A percentile compares a stretch with the other conserved stretches of the same genome.
These are phyloP conservation scores for Exophiala lecanii-corni DNA, from an alignment of 2,329 filamentous ascomycete species.

Conservation along the genomic window DNA sequence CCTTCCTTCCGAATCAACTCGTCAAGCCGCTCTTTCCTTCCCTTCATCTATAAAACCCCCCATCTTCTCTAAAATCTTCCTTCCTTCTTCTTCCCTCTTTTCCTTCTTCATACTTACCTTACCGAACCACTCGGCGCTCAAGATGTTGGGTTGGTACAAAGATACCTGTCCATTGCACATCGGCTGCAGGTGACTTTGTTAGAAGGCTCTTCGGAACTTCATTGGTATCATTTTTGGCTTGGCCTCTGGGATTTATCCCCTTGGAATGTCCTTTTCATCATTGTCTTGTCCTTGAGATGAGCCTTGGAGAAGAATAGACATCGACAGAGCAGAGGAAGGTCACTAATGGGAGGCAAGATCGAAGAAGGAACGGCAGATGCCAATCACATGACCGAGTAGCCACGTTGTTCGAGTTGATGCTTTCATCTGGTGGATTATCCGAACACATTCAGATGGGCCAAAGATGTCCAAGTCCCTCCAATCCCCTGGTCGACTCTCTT, in stretches of 20 bases:
- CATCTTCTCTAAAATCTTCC: not conserved
- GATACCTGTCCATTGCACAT: slow-evolving; percentile 16
- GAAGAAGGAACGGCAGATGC: too few species aligned
- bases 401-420: too few species aligned
- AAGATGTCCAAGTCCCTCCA: too few species aligned
- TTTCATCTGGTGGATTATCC: too few species aligned
- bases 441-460: too few species aligned
- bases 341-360: too few species aligned
- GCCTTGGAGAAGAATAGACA: slow-evolving; percentile 16
- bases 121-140: slow-evolving; percentile 11
- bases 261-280: slow-evolving; percentile 17
- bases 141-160: slow-evolving; percentile 6
- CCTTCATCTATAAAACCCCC: slow-evolving; percentile 12
- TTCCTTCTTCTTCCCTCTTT: slow-evolving; percentile 2
- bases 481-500: too few species aligned
- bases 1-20: slow-evolving; percentile 9
- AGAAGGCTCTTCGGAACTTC: slow-evolving; percentile 8
- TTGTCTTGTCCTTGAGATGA: slow-evolving; percentile 7
- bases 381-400: too few species aligned
- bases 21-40: not conserved
- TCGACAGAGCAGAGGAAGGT: too few species aligned
- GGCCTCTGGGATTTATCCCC: not conserved
- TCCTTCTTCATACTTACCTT: slow-evolving; percentile 21
- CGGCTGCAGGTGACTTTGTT: slow-evolving; percentile 12
- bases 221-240: slow-evolving; percentile 13